Conservation (phyloP, 352 stramenopile genomes). For the Phytopythium cucurbitacearum region DNA sequence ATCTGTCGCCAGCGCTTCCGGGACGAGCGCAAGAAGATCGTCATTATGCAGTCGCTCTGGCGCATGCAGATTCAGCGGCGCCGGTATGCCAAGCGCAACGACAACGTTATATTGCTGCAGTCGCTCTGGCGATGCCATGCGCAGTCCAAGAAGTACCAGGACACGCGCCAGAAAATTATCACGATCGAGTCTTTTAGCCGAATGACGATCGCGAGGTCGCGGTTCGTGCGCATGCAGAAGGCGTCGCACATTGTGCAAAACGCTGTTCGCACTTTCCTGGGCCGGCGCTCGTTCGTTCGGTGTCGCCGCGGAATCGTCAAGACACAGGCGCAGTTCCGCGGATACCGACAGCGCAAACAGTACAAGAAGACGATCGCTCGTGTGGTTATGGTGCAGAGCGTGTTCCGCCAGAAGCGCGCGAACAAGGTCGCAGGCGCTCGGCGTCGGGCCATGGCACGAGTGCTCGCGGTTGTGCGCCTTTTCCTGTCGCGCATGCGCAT, state of each 20-base stretch:
- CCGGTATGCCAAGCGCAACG: slow-evolving; percentile 38
- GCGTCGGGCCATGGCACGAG: slow-evolving; percentile 61
- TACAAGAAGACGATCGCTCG: slow-evolving; percentile 38
- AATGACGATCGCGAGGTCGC: slow-evolving; percentile 52
- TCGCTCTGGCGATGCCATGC: slow-evolving; percentile 73
- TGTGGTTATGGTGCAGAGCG: slow-evolving; percentile 75
- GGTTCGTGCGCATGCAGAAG: slow-evolving; percentile 47
- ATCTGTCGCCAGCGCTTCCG: slow-evolving; percentile 66
- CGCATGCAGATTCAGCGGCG: slow-evolving; percentile 67
- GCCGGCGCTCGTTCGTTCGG: slow-evolving; percentile 54
- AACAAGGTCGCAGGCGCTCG: slow-evolving; percentile 39
- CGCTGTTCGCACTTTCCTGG: slow-evolving; percentile 66
- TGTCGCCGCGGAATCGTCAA: slow-evolving; percentile 59
- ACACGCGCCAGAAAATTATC: slow-evolving; percentile 57
- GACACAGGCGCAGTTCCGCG: slow-evolving; percentile 63
- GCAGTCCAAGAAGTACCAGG: slow-evolving; percentile 48
- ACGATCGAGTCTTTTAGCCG: slow-evolving; percentile 59
- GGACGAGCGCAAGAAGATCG: slow-evolving; percentile 57
- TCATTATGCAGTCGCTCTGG: slow-evolving; percentile 78
- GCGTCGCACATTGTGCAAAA: slow-evolving; percentile 65
- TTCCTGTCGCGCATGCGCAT: slow-evolving; percentile 82
- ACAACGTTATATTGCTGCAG: slow-evolving; percentile 68
- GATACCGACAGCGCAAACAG: slow-evolving; percentile 51
- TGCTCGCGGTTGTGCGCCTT: slow-evolving; percentile 66
- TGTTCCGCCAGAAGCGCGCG: slow-evolving; percentile 63